phyloP scores from a whole-genome alignment of 768 basidiomycete species.

The Leccinum boreale region DNA sequence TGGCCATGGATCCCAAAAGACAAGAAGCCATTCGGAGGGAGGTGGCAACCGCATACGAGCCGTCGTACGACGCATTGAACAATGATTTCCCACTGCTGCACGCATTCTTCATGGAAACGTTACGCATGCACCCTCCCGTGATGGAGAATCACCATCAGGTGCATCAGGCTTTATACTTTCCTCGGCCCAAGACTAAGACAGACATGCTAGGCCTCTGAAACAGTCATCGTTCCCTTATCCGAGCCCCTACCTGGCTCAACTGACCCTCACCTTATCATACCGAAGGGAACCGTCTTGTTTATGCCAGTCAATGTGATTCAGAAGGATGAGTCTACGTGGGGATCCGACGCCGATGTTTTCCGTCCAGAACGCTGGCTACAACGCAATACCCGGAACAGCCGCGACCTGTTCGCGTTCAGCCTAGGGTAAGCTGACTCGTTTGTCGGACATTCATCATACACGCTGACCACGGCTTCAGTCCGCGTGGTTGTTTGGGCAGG shows the following conservation, averaged over 20 bases:
- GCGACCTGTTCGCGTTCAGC: conserved; percentile 56
- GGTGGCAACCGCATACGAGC: conserved; percentile 41
- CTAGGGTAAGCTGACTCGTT: conserved; percentile 42
- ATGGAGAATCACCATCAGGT: conserved; percentile 67
- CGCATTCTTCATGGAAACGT: conserved; percentile 57
- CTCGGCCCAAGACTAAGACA: conserved; percentile 4
- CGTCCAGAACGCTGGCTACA: conserved; percentile 63
- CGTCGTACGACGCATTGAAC: conserved; percentile 51
- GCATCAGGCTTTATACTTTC: background rate
- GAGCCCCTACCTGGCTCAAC: conserved; percentile 46
- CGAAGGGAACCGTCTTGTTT: conserved; percentile 52
- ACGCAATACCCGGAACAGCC: conserved; percentile 34
- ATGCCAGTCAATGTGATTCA: conserved; percentile 61
- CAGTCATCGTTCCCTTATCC: conserved; percentile 52
- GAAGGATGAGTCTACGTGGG: conserved; percentile 53
- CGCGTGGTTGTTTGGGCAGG: conserved; percentile 58
- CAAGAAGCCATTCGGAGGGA: conserved; percentile 60
- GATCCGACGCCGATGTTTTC: conserved; percentile 53
- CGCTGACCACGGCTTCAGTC: conserved; percentile 35
- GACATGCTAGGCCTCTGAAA: conserved; percentile 43
- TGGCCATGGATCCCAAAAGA: conserved; percentile 47
- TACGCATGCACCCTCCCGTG: conserved; percentile 60
- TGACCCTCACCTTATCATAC: conserved; percentile 44
- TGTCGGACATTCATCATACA: background rate
- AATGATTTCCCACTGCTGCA: conserved; percentile 53